Evolutionary conservation across 805 yeast species (phyloP).

Genomic region (Yarrowia bubula): DNA sequence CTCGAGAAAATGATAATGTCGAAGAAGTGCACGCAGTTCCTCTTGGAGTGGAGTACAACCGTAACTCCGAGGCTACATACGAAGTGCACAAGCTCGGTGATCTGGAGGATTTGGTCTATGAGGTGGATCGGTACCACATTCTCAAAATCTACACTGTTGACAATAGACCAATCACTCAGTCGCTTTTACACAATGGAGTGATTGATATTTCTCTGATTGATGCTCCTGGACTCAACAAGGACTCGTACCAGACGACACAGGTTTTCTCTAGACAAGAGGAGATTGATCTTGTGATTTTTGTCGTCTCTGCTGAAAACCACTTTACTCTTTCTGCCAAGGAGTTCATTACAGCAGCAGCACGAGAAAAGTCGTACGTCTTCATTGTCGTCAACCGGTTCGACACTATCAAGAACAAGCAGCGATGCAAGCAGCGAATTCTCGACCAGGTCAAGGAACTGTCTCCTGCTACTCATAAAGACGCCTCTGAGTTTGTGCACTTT

Average conservation of each 20-base stretch:
- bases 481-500: constrained; percentile 91
- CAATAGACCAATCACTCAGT: constrained; percentile 59
- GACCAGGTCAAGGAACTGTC: constrained; percentile 82
- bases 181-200: constrained; percentile 81
- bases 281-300: constrained; percentile 92
- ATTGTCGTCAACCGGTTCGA: constrained; percentile 94
- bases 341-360: constrained; percentile 84
- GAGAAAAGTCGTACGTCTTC: constrained; percentile 86
- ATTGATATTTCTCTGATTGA: constrained; percentile 91
- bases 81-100: constrained; percentile 52
- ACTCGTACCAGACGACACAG: constrained; percentile 89
- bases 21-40: constrained; percentile 95
- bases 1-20: constrained; percentile 63
- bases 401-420: constrained; percentile 72
- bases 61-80: constrained; percentile 64
- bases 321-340: constrained; percentile 93
- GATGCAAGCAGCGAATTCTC: constrained; percentile 72
- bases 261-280: constrained; percentile 96
- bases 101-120: constrained; percentile 68
- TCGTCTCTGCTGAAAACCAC: constrained; percentile 94
- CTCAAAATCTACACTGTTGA: constrained; percentile 83
- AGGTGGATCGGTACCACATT: constrained; percentile 66
- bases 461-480: constrained; percentile 86
- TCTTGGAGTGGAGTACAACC: constrained; percentile 46
- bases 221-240: constrained; percentile 95